phyloP scores from a whole-genome alignment of 257 asterid genomes.

The Nicotiana knightiana region DNA sequence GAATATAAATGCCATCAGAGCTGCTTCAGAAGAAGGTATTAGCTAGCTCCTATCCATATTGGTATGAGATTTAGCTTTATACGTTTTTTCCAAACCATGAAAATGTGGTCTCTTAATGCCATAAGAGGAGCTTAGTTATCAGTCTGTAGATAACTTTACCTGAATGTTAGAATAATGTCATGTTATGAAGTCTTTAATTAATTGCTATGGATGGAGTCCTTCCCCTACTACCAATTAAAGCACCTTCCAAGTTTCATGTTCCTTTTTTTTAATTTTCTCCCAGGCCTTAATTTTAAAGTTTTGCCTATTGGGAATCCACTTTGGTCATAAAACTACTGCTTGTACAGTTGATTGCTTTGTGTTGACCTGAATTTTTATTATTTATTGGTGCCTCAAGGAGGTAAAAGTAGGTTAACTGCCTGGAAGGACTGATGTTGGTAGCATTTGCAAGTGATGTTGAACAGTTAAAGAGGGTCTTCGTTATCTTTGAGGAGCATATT shows the following conservation, averaged over 20 bases:
- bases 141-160: background rate
- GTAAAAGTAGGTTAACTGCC: background rate
- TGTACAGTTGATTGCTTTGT: background rate
- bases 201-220: background rate
- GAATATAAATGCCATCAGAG: conserved; percentile 92
- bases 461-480: background rate
- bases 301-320: background rate
- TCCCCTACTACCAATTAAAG: background rate
- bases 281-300: background rate
- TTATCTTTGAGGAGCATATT: background rate
- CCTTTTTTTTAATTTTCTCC: background rate
- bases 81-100: background rate
- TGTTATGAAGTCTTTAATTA: background rate
- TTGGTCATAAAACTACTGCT: background rate
- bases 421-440: background rate
- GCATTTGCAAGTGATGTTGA: background rate
- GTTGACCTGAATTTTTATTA: background rate
- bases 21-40: conserved; percentile 91
- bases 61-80: background rate
- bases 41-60: background rate
- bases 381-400: background rate
- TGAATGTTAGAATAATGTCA: background rate
- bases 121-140: background rate
- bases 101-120: background rate
- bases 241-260: background rate